Conservation (phyloP, 108 stramenopile species). For the Schizochytrium sp. region DNA sequence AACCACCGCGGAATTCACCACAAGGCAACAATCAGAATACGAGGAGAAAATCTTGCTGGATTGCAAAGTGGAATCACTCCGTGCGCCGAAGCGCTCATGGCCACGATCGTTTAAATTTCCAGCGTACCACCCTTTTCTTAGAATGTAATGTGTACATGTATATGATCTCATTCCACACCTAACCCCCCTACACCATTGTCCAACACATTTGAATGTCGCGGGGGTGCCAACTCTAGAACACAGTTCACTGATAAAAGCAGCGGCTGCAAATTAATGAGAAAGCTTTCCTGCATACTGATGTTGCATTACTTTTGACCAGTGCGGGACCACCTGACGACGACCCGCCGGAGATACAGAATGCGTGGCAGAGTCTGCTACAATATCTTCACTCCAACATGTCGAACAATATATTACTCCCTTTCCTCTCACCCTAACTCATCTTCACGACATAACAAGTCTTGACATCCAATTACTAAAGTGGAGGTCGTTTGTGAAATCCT, state of each 20-base stretch:
- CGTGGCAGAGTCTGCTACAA: not conserved
- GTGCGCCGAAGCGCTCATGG: constrained; percentile 38
- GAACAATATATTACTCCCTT: too few species aligned
- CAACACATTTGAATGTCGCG: not conserved
- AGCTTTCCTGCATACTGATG: not conserved
- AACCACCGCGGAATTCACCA: constrained; percentile 42
- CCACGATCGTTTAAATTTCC: constrained; percentile 37
- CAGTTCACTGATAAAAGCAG: not conserved
- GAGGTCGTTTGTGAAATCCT: too few species aligned
- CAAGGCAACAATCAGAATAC: constrained; percentile 50
- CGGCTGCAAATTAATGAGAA: not conserved
- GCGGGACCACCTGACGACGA: constrained; percentile 9
- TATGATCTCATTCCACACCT: too few species aligned
- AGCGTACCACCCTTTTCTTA: not conserved
- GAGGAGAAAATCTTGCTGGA: constrained; percentile 54
- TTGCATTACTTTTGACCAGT: constrained; percentile 44
- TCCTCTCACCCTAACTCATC: too few species aligned
- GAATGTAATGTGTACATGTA: too few species aligned
- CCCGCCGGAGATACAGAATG: constrained; percentile 50
- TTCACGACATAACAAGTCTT: too few species aligned
- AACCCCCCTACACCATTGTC: too few species aligned
- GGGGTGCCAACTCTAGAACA: not conserved
- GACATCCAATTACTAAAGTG: too few species aligned
- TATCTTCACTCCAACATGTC: not conserved
- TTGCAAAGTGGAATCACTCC: constrained; percentile 51